These are phyloP conservation scores for Amaranthus palmeri DNA, from an alignment of 148 eudicot genomes.

Conservation along the genomic window DNA sequence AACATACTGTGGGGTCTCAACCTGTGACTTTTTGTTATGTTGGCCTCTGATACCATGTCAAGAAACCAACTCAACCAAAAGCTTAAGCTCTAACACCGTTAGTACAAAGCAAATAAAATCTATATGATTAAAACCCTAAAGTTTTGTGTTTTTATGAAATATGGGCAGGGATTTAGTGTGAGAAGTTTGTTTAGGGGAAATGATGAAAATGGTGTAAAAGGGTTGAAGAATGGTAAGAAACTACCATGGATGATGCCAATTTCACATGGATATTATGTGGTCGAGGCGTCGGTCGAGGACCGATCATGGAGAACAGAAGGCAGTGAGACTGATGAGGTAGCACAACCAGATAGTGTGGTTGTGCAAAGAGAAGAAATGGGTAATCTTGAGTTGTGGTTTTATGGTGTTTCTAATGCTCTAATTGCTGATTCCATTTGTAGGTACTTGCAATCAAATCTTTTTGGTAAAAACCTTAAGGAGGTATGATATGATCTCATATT, in stretches of 20 bases:
- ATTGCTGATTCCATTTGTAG: constrained; percentile 36
- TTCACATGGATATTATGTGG: constrained; percentile 57
- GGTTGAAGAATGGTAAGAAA: constrained; percentile 21
- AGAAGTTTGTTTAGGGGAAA: constrained; percentile 23
- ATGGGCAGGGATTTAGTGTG: constrained; percentile 36
- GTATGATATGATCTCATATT: constrained; percentile 24
- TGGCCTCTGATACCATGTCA: too few relatives aligned
- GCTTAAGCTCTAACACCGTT: too few relatives aligned
- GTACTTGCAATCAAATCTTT: constrained; percentile 56
- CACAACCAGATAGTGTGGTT: constrained; percentile 37
- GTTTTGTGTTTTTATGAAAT: neutral
- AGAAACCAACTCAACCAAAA: too few relatives aligned
- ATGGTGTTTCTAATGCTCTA: constrained; percentile 44
- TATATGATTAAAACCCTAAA: too few relatives aligned
- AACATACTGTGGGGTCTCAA: too few relatives aligned
- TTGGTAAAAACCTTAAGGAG: constrained; percentile 48
- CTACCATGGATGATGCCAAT: constrained; percentile 63
- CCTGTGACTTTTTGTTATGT: too few relatives aligned
- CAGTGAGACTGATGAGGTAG: neutral
- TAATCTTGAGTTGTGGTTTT: constrained; percentile 58
- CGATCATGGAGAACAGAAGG: constrained; percentile 21
- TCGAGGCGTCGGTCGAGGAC: constrained; percentile 44
- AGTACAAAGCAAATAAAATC: too few relatives aligned
- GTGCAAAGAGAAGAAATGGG: constrained; percentile 63
- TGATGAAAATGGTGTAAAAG: constrained; percentile 19